phyloP scores from a whole-genome alignment of 257 asterid species.

The Primulina eburnea region DNA sequence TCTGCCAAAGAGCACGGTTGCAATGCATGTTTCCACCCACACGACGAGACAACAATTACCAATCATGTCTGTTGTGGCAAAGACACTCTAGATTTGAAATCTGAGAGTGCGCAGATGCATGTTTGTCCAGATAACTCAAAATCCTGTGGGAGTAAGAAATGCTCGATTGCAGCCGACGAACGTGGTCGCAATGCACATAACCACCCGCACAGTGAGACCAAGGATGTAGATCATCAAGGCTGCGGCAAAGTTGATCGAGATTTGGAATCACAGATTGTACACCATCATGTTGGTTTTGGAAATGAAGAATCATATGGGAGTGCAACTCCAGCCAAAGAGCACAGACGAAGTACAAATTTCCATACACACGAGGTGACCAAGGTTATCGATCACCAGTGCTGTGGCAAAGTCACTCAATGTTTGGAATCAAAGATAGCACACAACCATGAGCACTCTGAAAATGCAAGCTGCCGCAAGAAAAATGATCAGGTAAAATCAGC shows the following conservation, averaged over 20 bases:
- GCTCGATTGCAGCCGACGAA: slow-evolving; percentile 10
- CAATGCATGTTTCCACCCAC: no score
- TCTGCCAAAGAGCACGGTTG: slow-evolving; percentile 3
- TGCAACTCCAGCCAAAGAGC: slow-evolving; percentile 11
- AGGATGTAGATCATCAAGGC: slow-evolving; percentile 8
- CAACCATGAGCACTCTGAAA: background rate
- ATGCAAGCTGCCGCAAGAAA: slow-evolving; percentile 5
- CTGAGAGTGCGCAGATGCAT: slow-evolving; percentile 12
- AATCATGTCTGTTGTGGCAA: background rate
- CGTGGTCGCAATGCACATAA: background rate
- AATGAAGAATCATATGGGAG: background rate
- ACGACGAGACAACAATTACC: background rate
- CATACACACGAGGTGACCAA: background rate
- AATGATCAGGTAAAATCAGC: background rate
- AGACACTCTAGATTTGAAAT: slow-evolving; percentile 10
- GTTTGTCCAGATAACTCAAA: slow-evolving; percentile 7
- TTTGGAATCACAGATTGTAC: slow-evolving; percentile 16
- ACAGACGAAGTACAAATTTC: background rate
- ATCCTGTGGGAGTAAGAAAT: slow-evolving; percentile 2
- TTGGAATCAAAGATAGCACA: background rate
- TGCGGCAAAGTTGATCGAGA: slow-evolving; percentile 13
- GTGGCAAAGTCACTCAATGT: background rate
- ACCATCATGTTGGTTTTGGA: slow-evolving; percentile 15
- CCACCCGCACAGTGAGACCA: slow-evolving; percentile 4
- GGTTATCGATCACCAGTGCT: background rate